Conservation (phyloP, 306 rosid genomes). For the Astragalus glycyphyllos region DNA sequence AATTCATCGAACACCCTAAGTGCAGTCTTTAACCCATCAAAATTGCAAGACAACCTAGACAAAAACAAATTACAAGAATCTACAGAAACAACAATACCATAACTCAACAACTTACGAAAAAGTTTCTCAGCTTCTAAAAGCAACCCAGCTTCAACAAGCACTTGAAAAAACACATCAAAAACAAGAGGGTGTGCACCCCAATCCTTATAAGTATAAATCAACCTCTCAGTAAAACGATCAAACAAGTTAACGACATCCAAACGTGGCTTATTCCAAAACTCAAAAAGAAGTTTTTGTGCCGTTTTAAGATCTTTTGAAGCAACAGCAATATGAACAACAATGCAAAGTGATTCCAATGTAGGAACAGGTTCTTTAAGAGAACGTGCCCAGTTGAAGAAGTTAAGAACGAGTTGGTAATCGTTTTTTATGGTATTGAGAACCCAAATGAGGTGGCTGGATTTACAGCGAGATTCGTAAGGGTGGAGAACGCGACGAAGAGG, state of each 20-base stretch:
- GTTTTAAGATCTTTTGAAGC: conserved; percentile 64
- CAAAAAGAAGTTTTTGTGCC: conserved; percentile 66
- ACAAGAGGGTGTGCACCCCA: conserved; percentile 83
- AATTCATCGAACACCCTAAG: conserved; percentile 64
- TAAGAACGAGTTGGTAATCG: conserved; percentile 64
- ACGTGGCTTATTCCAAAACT: conserved; percentile 64
- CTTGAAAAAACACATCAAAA: conserved; percentile 78
- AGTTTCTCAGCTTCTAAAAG: conserved; percentile 66
- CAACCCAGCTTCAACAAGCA: conserved; percentile 70
- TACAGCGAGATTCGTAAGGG: conserved; percentile 64
- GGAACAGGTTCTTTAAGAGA: conserved; percentile 50
- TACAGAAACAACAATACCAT: conserved; percentile 67
- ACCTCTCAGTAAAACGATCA: conserved; percentile 56
- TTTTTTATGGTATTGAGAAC: conserved; percentile 66
- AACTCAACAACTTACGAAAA: conserved; percentile 64
- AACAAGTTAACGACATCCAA: conserved; percentile 45
- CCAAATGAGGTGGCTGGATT: conserved; percentile 71
- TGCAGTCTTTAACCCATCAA: conserved; percentile 54
- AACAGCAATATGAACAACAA: conserved; percentile 69
- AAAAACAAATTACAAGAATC: conserved; percentile 84
- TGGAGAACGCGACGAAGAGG: conserved; percentile 65
- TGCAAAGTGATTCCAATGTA: conserved; percentile 72
- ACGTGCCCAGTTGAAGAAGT: conserved; percentile 77
- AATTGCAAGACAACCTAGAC: conserved; percentile 51
- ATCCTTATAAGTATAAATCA: conserved; percentile 83